Conservation (phyloP, 192 early-diverging fungal genomes). For the Entophlyctis helioformis region DNA sequence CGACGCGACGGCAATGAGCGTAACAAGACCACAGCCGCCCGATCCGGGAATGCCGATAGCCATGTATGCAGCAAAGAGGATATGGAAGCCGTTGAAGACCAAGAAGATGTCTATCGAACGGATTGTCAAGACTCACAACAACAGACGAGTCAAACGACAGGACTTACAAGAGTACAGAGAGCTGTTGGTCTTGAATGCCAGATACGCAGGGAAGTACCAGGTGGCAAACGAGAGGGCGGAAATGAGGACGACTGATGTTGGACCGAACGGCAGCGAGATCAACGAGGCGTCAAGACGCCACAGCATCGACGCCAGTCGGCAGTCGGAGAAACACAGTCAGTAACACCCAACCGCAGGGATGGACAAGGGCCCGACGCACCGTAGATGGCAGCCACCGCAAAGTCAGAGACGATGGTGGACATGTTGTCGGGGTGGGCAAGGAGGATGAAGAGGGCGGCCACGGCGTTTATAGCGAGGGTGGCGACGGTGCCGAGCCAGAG, state of each 20-base stretch:
- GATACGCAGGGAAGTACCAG: constrained; percentile 85
- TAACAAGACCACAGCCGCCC: constrained; percentile 71
- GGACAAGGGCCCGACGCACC: no score
- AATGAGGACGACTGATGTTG: constrained; percentile 28
- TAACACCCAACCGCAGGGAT: no score
- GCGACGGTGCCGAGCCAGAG: constrained; percentile 62
- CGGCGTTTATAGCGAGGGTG: constrained; percentile 63
- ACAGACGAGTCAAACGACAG: background rate
- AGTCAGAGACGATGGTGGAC: constrained; percentile 58
- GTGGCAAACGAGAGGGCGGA: constrained; percentile 62
- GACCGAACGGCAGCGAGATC: no score
- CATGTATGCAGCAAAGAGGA: constrained; percentile 73
- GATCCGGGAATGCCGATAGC: constrained; percentile 72
- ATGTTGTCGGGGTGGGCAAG: constrained; percentile 51
- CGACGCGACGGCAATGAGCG: constrained; percentile 53
- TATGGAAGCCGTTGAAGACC: constrained; percentile 76
- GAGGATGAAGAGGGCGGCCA: constrained; percentile 64
- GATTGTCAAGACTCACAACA: background rate
- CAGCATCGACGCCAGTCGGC: no score
- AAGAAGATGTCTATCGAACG: constrained; percentile 57
- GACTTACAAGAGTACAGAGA: constrained; percentile 71
- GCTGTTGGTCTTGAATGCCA: constrained; percentile 75
- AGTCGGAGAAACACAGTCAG: no score
- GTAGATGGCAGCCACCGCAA: constrained; percentile 66
- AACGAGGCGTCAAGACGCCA: no score